A percentile compares a stretch with the other conserved stretches of the same genome.
Evolutionary conservation across 371 early-diverging fungal species (phyloP).

Genomic region (Mortierella sp.): DNA sequence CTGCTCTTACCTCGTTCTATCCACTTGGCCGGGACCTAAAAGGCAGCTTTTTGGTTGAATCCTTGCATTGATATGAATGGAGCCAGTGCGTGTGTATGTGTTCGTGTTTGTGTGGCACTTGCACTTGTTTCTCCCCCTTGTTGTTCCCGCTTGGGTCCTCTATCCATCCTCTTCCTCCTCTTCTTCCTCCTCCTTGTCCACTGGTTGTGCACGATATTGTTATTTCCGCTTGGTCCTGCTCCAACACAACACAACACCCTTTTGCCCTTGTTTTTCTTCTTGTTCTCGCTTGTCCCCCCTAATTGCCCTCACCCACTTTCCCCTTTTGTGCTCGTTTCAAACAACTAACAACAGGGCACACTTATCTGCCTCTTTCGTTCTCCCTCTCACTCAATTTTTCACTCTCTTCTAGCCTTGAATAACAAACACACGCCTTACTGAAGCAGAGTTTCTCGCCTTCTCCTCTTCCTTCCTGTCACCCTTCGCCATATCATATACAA

Average conservation of each 20-base stretch:
- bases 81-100: background rate
- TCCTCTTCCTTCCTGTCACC: background rate
- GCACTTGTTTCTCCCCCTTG: background rate
- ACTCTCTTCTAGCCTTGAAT: background rate
- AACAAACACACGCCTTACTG: background rate
- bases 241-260: background rate
- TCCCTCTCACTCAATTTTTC: background rate
- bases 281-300: background rate
- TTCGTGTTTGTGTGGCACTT: background rate
- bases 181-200: background rate
- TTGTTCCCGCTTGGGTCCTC: background rate
- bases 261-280: background rate
- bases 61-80: background rate
- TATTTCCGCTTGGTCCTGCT: background rate
- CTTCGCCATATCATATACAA: background rate
- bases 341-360: conserved; percentile 7
- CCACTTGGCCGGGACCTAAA: background rate
- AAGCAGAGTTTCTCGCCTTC: background rate
- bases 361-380: too few species aligned
- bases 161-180: background rate
- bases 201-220: background rate
- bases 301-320: conserved; percentile 1
- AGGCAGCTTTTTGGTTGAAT: background rate
- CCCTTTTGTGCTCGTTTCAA: background rate
- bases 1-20: background rate